Evolutionary conservation across 78 protist species (phyloP).

Genomic region (Speleostelium caveatum): DNA sequence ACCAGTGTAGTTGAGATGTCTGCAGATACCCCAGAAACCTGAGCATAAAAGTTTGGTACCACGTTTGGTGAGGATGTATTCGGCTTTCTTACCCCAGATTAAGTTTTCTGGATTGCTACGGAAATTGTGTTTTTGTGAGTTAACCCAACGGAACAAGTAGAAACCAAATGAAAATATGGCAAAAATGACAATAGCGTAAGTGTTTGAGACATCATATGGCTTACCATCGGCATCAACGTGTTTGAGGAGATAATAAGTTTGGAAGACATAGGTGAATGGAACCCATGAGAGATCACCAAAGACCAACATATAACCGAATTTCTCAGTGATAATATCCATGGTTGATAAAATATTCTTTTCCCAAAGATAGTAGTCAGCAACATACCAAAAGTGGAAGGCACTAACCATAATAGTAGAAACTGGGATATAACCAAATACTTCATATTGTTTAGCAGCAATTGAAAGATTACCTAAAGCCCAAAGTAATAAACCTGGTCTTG

Average conservation of each 20-base stretch:
- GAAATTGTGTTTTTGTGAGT: constrained; percentile 92
- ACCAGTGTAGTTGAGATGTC: constrained; percentile 96
- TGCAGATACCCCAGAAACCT: constrained; percentile 97
- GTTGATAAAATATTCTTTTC: constrained; percentile 89
- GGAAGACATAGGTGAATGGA: constrained; percentile 89
- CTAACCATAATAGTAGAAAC: constrained; percentile 52
- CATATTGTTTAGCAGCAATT: constrained; percentile 70
- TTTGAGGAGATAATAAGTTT: constrained; percentile 63
- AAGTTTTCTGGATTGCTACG: constrained; percentile 84
- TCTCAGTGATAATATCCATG: constrained; percentile 93
- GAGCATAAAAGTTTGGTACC: constrained; percentile 82
- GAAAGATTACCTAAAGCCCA: constrained; percentile 86
- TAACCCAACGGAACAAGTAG: constrained; percentile 90
- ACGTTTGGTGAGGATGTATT: constrained; percentile 73
- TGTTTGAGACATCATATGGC: constrained; percentile 29
- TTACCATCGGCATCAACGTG: constrained; percentile 35
- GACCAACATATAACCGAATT: constrained; percentile 93
- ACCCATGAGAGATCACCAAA: constrained; percentile 93
- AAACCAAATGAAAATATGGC: constrained; percentile 74
- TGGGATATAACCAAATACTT: constrained; percentile 71
- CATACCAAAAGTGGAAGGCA: constrained; percentile 82
- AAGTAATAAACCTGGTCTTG: constrained; percentile 93
- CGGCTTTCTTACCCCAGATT: constrained; percentile 80
- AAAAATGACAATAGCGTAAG: background rate
- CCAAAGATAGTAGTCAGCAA: constrained; percentile 82